phyloP scores from a whole-genome alignment of 2,329 filamentous ascomycete genomes.

The Ophiostoma quercus region DNA sequence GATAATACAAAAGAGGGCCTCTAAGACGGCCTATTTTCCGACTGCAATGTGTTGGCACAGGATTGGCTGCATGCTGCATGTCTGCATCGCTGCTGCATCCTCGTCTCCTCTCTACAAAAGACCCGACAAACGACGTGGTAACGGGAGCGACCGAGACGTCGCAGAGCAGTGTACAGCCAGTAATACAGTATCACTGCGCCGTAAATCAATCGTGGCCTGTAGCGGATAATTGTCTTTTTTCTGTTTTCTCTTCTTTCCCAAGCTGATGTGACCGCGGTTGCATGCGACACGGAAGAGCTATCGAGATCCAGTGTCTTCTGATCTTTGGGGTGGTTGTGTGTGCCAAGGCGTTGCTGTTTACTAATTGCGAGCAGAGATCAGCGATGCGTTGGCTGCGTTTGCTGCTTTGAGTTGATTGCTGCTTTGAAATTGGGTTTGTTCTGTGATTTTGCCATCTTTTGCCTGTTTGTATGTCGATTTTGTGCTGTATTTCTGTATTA shows the following conservation, averaged over 20 bases:
- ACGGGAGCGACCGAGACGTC: slow-evolving; percentile 7
- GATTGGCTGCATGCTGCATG: not conserved
- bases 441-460: not conserved
- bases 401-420: not conserved
- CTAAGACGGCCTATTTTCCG: not conserved
- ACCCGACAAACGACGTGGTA: slow-evolving; percentile 7
- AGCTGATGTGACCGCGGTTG: not conserved
- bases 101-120: not conserved
- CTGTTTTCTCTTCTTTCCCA: too few relatives aligned
- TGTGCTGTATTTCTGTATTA: too few relatives aligned
- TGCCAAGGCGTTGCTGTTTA: not conserved
- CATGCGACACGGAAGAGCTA: slow-evolving; percentile 7
- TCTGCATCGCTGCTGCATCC: too few relatives aligned
- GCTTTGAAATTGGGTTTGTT: not conserved
- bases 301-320: slow-evolving; percentile 2
- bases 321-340: not conserved
- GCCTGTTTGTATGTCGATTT: not conserved
- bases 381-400: not conserved
- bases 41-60: not conserved
- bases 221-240: not conserved
- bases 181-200: not conserved
- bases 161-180: not conserved
- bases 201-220: not conserved
- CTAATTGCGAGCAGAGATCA: too few relatives aligned
- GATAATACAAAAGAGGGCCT: not conserved